A percentile compares a stretch with the other conserved stretches of the same genome.
phyloP scores from a whole-genome alignment of 2,329 filamentous ascomycete genomes.

The Colletotrichum sp. region DNA sequence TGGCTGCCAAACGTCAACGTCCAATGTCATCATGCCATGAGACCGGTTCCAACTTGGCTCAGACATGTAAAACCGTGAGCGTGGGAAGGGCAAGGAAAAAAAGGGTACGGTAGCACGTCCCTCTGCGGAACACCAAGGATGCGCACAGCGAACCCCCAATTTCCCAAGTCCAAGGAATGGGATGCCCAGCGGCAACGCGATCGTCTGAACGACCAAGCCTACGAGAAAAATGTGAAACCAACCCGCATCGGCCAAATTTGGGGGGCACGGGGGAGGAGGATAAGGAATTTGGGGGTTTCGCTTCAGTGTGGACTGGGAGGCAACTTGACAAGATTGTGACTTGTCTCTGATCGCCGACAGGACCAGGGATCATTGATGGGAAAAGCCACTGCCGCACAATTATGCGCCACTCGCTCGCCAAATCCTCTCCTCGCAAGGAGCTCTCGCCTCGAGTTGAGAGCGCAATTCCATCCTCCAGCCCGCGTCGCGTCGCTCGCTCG shows the following conservation, averaged over 20 bases:
- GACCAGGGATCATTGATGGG: neutral
- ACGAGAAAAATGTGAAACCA: neutral
- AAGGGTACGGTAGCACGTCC: neutral
- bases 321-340: constrained; percentile 19
- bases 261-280: neutral
- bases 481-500: neutral
- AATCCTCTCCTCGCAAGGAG: neutral
- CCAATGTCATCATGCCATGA: constrained; percentile 1
- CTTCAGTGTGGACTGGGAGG: neutral
- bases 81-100: neutral
- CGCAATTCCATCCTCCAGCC: neutral
- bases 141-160: neutral
- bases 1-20: neutral
- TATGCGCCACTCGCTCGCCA: neutral
- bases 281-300: neutral
- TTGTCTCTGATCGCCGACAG: constrained; percentile 20
- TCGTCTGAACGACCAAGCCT: constrained; percentile 1
- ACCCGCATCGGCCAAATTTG: neutral
- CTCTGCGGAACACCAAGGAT: neutral
- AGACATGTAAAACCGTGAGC: neutral
- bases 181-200: constrained; percentile 3
- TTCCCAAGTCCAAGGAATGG: constrained; percentile 13
- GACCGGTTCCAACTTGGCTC: neutral
- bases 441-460: neutral
- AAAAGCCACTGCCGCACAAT: neutral